A percentile compares a stretch with the other conserved stretches of the same genome.
phyloP scores from a whole-genome alignment of 177 flowering plant genomes.

The Vitis hybrid region DNA sequence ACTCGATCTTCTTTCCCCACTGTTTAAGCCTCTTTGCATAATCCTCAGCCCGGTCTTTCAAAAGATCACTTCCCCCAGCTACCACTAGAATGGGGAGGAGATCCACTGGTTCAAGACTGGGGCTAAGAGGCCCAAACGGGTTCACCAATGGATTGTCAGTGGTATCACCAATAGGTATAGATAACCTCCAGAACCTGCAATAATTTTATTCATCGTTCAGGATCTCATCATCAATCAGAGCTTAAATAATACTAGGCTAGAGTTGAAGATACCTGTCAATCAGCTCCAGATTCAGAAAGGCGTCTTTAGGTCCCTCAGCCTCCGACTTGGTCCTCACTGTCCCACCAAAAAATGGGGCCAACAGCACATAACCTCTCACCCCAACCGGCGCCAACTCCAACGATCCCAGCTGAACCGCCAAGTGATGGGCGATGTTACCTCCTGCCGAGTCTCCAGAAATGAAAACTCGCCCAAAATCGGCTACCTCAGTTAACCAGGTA shows the following conservation, averaged over 20 bases:
- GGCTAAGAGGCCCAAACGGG: constrained; percentile 63
- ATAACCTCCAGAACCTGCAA: constrained; percentile 72
- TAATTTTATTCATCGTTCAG: not conserved
- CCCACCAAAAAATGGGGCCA: constrained; percentile 85
- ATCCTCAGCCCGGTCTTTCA: constrained; percentile 57
- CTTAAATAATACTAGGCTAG: too few species aligned
- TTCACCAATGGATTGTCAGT: constrained; percentile 68
- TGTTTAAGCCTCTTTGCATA: constrained; percentile 45
- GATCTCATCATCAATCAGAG: too few species aligned
- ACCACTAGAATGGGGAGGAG: constrained; percentile 63
- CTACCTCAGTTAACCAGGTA: constrained; percentile 53
- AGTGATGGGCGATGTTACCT: constrained; percentile 71
- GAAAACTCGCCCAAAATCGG: constrained; percentile 65
- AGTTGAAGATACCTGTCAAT: constrained; percentile 52
- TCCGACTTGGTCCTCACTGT: constrained; percentile 47
- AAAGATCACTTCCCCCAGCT: constrained; percentile 52
- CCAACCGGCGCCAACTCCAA: constrained; percentile 52
- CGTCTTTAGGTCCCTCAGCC: constrained; percentile 67
- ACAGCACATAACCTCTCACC: constrained; percentile 58
- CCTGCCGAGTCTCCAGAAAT: constrained; percentile 85
- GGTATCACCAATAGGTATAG: constrained; percentile 55
- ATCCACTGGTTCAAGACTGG: constrained; percentile 29
- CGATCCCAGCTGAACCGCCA: constrained; percentile 60
- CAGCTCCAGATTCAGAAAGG: constrained; percentile 66
- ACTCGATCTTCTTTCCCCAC: constrained; percentile 60